Conservation (phyloP, 805 yeast genomes). For the Candida oleophila region DNA sequence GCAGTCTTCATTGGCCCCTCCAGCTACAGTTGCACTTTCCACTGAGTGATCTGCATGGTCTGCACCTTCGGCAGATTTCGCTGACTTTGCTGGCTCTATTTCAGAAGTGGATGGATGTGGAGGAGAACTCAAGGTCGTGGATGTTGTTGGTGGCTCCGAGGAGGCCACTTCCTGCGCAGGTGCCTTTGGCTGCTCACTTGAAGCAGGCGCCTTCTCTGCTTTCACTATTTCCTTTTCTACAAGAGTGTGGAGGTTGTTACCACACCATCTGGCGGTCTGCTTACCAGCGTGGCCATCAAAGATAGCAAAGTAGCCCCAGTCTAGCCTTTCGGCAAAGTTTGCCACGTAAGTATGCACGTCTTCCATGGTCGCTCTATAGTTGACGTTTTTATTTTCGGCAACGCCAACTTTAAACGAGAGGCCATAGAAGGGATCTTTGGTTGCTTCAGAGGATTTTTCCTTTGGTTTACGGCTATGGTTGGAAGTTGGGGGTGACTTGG, state of each 20-base stretch:
- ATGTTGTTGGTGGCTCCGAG: conserved; percentile 20
- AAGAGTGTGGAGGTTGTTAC: conserved; percentile 73
- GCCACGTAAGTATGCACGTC: conserved; percentile 93
- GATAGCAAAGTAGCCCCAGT: conserved; percentile 93
- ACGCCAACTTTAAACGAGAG: conserved; percentile 84
- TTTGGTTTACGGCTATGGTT: neutral
- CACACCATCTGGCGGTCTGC: conserved; percentile 93
- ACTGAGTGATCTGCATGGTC: neutral
- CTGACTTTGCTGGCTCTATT: neutral
- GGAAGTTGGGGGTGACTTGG: neutral
- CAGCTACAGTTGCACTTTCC: neutral
- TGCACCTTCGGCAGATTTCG: conserved; percentile 13
- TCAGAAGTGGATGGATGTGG: neutral
- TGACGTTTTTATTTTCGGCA: conserved; percentile 80
- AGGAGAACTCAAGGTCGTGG: too few species aligned
- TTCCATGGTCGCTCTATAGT: conserved; percentile 88
- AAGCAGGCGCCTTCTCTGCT: conserved; percentile 13
- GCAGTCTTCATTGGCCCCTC: conserved; percentile 2
- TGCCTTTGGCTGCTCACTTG: neutral
- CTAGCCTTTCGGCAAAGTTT: conserved; percentile 85
- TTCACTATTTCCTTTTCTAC: conserved; percentile 54
- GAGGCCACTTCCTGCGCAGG: conserved; percentile 3
- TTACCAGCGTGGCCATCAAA: conserved; percentile 98
- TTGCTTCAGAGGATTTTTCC: neutral
- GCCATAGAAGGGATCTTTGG: conserved; percentile 48